Evolutionary conservation across 202 grass and related monocot genomes (phyloP).

Genomic region (Schoenoplectus tabernaemontani): DNA sequence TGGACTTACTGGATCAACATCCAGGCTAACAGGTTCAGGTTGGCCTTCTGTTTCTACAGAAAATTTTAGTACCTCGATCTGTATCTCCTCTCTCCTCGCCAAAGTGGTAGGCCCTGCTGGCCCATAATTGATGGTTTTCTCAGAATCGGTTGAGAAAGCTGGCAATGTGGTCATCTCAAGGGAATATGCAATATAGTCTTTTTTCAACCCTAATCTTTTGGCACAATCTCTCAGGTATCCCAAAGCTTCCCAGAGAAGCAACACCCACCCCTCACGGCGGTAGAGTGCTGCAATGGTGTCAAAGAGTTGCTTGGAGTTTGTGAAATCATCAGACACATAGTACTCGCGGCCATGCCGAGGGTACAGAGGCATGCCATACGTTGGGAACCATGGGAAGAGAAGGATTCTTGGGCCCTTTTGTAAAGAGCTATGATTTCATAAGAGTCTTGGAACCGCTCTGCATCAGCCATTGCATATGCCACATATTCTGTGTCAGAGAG

Average conservation of each 20-base stretch:
- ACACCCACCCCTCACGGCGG: slow-evolving; percentile 76
- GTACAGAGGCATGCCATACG: slow-evolving; percentile 73
- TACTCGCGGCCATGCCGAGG: slow-evolving; percentile 92
- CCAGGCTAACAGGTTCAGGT: slow-evolving; percentile 41
- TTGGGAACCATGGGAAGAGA: slow-evolving; percentile 48
- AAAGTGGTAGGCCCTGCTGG: slow-evolving; percentile 64
- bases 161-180: slow-evolving; percentile 92
- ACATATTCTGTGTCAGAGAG: slow-evolving; percentile 90
- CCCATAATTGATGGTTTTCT: slow-evolving; percentile 36
- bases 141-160: slow-evolving; percentile 36
- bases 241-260: slow-evolving; percentile 85
- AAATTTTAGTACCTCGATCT: slow-evolving; percentile 44
- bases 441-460: slow-evolving; percentile 94
- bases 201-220: slow-evolving; percentile 55
- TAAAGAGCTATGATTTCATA: slow-evolving; percentile 98
- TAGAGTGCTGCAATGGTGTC: slow-evolving; percentile 61
- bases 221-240: slow-evolving; percentile 85
- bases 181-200: slow-evolving; percentile 82
- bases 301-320: slow-evolving; percentile 77
- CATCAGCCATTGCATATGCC: slow-evolving; percentile 78
- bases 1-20: slow-evolving; percentile 79
- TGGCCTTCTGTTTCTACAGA: slow-evolving; percentile 32
- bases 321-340: slow-evolving; percentile 62
- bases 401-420: slow-evolving; percentile 97
- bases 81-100: slow-evolving; percentile 68